Base-by-base conservation (phyloP, 2,329 filamentous ascomycete genomes). In the Rosellinia necatrix region DNA sequence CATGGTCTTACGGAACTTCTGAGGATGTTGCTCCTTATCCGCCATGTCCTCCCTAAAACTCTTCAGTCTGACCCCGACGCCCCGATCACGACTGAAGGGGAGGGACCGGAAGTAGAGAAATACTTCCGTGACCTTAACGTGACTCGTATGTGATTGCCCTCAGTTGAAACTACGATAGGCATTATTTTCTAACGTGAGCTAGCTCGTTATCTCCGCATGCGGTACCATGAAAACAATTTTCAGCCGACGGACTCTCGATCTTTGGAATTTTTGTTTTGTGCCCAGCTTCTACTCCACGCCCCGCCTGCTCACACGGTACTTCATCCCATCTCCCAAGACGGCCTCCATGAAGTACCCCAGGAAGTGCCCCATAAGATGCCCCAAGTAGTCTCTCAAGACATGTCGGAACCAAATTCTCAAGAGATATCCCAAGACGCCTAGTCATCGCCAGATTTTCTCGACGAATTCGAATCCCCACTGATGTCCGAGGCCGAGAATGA, bases 21-120 rank as follows among this genome's bases (percentile, higher is more conserved):
- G 46, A 80, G 81, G 67, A 85, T 87, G 81, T 76, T 88, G 3
- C 69, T 87, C 8, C 75, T 75, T n/a, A 86, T 86, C 52, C 78
- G 85, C 34, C 81, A 82, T 58, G 79, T 82, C 1, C 75, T 86
- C 4, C 85, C 85, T 1, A 78, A 79, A 59, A 83, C 81, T 0
- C 67, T 73, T 21, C 66, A 71, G 24, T 73, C 76, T 1, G 72
- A 75, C 34, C 65, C 72, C 0, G 75, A 83, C 47, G 80, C 79
- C 2, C 79, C 81, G 48, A 71, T 85, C 10, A 68, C 75, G 3
- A 75, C 77, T 0, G 74, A 78, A 25, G 78, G 80, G 19, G 71
- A 76, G 17, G 79, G 81, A 40, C 74, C 76, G 7, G 67, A 71
- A 1, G 70, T 83, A 24, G 69, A 70, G 29, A 72, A 74, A 21